Evolutionary conservation across 1,284 basidiomycete species (phyloP).

Genomic region (Ceratobasidium sp.): DNA sequence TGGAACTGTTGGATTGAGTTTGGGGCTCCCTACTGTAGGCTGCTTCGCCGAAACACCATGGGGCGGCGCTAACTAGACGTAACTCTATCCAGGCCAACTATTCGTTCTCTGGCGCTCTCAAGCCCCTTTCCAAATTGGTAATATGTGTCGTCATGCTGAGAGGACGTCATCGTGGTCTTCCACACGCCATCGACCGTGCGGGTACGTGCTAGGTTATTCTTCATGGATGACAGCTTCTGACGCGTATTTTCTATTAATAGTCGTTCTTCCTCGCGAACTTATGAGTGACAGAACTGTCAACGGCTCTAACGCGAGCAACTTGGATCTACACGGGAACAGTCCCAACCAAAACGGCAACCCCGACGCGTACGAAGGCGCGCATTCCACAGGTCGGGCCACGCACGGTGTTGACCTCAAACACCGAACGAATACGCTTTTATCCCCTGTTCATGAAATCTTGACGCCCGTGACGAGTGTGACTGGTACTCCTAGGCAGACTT

Average conservation of each 20-base stretch:
- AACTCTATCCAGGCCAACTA: conserved; percentile 64
- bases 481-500: conserved; percentile 26
- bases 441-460: conserved; percentile 30
- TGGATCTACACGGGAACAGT: neutral
- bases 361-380: conserved; percentile 2
- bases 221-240: neutral
- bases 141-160: conserved; percentile 89
- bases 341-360: neutral
- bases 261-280: conserved; percentile 26
- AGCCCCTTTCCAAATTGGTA: conserved; percentile 86
- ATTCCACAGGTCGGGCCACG: conserved; percentile 20
- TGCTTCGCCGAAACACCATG: conserved; percentile 33
- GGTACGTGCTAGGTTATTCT: neutral
- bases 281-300: neutral
- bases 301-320: neutral
- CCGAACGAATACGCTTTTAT: conserved; percentile 30
- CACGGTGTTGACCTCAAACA: conserved; percentile 31
- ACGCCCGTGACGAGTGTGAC: conserved; percentile 32
- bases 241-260: conserved; percentile 6
- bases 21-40: conserved; percentile 57
- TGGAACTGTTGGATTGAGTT: conserved; percentile 86
- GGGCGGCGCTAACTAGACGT: neutral
- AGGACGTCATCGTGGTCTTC: conserved; percentile 85
- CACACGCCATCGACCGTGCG: conserved; percentile 45
- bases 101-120: conserved; percentile 81